Evolutionary conservation across 352 stramenopile species (phyloP), one percentile per base, ranked within the genome.

Genomic region (Globisporangium lucens): DNA sequence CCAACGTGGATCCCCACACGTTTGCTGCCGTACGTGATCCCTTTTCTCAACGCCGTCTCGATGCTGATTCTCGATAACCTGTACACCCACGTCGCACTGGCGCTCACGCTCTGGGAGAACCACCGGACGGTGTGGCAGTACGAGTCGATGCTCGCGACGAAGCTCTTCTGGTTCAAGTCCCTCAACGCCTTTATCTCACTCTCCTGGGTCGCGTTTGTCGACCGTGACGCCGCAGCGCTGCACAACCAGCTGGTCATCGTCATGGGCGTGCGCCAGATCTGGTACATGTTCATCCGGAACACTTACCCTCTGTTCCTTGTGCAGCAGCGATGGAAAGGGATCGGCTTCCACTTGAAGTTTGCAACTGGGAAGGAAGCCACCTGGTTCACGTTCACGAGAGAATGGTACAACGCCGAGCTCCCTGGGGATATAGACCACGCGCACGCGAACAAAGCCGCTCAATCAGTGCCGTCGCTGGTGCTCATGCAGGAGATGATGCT

Each of bases 91-190:
- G 74, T 91, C 2, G 83, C 85, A n/a, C 46, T 85, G 3, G 62
- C 58, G 3, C 71, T 93, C 20, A 90, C 81, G 4, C 75, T 67
- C n/a, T 93, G 85, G 85, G 85, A 93, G 51, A 91, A 93, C 63
- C 83, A 93, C 58, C 85, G 83, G 20, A 91, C 85, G 0, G 83
- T 93, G 22, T 90, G 83, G 85, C 68, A 91, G 64, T 89, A 87
- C 35, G 85, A 93, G 61, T 88, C 80, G 41, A 89, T 89, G 78
- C 77, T 93, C n/a, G 85, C 83, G 5, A 70, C 66, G 27, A 93
- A 93, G 61, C 67, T 93, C 17, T 93, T 91, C 52, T 89, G 73
- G 71, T 93, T 93, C 75, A 93, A 93, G 63, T 93, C 91, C 61
- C 65, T 93, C 35, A 93, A 93, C 55, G 85, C 85, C 0, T 93